Conservation (phyloP, 129 eudicot genomes). For the Tagetes patula region DNA sequence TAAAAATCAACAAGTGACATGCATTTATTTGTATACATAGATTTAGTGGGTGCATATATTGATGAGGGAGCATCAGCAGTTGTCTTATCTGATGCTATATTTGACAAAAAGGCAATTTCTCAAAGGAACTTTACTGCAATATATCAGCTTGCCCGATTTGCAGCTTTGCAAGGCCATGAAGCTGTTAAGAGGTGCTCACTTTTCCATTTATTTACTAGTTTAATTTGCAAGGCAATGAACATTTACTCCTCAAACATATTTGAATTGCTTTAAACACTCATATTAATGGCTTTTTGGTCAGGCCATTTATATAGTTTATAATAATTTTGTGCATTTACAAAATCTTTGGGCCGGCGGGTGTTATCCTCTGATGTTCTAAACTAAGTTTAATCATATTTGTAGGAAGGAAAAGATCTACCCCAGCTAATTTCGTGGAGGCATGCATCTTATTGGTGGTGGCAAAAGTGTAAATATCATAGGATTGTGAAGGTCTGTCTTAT, state of each 20-base stretch:
- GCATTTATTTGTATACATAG: constrained; percentile 22
- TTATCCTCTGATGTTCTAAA: background rate
- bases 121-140: constrained; percentile 49
- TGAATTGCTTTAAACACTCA: too few relatives aligned
- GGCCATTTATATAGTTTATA: background rate
- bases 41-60: constrained; percentile 54
- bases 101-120: constrained; percentile 70
- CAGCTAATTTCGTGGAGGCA: constrained; percentile 14
- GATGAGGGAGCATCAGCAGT: constrained; percentile 77
- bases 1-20: background rate
- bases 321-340: background rate
- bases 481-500: too few relatives aligned
- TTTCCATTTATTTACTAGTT: constrained; percentile 12
- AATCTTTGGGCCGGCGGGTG: background rate
- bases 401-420: constrained; percentile 27
- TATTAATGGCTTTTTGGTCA: constrained; percentile 1
- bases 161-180: constrained; percentile 48
- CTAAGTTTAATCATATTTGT: constrained; percentile 1
- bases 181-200: constrained; percentile 50
- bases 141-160: constrained; percentile 54
- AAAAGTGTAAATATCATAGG: too few relatives aligned
- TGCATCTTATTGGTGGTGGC: background rate
- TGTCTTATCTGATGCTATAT: constrained; percentile 87
- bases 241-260: too few relatives aligned
- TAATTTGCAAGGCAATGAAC: background rate